Evolutionary conservation across 2,329 filamentous ascomycete genomes (phyloP), one percentile per base, ranked within the genome.

Genomic region (Leptographium galeiforme): DNA sequence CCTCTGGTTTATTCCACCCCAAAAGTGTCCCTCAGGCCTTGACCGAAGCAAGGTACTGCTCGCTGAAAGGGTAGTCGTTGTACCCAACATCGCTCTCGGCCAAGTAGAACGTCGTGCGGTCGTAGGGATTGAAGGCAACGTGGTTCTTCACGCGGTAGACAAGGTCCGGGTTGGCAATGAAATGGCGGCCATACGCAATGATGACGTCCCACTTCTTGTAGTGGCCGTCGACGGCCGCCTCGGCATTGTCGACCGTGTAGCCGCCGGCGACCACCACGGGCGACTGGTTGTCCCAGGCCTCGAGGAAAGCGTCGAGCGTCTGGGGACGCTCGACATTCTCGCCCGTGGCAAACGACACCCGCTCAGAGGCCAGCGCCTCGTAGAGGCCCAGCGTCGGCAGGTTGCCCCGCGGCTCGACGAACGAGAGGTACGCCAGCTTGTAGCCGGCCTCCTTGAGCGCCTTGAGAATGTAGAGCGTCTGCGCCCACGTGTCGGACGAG

Each of bases 391-490:
- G 48, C 14, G 4, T 14, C 14, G 39, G 39, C 39, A 41, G 5
- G 33, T 56, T 50, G 38, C 52, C 55, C 2, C n/a, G 30, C 4
- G 73, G 67, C 61, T 82, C 75, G 13, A 85, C 70, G 6, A 82
- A 54, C 62, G 82, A 79, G 32, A 81, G 58, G 63, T 78, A 84
- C 0, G 79, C 73, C 5, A 56, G 14, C 10, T 18, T 32, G 11
- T 38, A 11, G 2, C 40, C 7, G 45, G 84, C 66, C 12, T 45
- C 46, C 47, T 56, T 55, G 8, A 56, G 47, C 41, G 52, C 51
- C 6, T 7, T 2, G 12, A 55, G 11, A 1, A 57, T 13, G 18
- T 57, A 55, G 6, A 2, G 18, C 45, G 55, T 54, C 10, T 38
- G 25, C 6, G 43, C 53, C 2, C 38, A 30, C 8, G 52, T 33